These are phyloP conservation scores for Myochromella boudieri DNA, from an alignment of 768 basidiomycete species.

Conservation along the genomic window DNA sequence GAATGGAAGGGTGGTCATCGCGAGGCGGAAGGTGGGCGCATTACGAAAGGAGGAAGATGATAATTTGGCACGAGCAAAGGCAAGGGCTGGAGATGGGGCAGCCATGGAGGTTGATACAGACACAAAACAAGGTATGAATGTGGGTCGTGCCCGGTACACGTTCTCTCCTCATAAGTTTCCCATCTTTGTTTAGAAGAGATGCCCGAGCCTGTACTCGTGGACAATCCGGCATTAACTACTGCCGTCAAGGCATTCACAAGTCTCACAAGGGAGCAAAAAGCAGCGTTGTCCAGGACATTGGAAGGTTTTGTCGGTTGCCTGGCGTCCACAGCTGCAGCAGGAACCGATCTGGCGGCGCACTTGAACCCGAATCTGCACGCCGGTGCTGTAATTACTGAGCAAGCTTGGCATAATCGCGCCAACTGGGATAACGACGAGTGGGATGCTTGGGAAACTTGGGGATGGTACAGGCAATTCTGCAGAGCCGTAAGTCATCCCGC, in stretches of 20 bases:
- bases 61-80: constrained; percentile 72
- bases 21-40: constrained; percentile 68
- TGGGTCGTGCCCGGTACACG: background rate
- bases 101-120: constrained; percentile 80
- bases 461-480: constrained; percentile 91
- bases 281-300: constrained; percentile 67
- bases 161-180: background rate
- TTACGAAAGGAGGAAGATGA: constrained; percentile 90
- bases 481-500: constrained; percentile 54
- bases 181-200: constrained; percentile 33
- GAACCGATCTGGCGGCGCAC: constrained; percentile 28
- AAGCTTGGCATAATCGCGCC: constrained; percentile 68
- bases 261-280: constrained; percentile 75
- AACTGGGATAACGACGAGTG: constrained; percentile 76
- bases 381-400: constrained; percentile 57
- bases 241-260: constrained; percentile 76
- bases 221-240: constrained; percentile 67
- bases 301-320: constrained; percentile 75
- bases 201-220: too few species aligned
- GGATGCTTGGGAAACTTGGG: constrained; percentile 86
- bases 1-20: constrained; percentile 81
- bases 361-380: constrained; percentile 50
- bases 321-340: constrained; percentile 30
- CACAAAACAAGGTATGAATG: constrained; percentile 42
- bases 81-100: constrained; percentile 54